Evolutionary conservation across 257 asterid genomes (phyloP).

Genomic region (Solanum virginianum): DNA sequence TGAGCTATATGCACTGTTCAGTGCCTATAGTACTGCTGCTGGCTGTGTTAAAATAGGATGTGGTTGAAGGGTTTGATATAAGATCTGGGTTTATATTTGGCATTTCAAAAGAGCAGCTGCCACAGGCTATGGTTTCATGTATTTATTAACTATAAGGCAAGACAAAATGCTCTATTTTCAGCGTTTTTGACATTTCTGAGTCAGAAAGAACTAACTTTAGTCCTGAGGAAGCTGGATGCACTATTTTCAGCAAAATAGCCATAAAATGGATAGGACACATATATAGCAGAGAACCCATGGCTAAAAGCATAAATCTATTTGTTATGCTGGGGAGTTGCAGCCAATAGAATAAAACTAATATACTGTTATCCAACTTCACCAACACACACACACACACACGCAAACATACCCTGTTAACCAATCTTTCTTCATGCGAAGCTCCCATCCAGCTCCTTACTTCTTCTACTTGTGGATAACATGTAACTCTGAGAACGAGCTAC

Average conservation of each 20-base stretch:
- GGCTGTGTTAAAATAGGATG: background rate
- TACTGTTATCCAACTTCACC: background rate
- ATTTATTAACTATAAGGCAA: background rate
- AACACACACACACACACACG: background rate
- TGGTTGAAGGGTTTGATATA: background rate
- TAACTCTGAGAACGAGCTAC: background rate
- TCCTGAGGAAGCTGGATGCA: background rate
- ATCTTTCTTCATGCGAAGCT: background rate
- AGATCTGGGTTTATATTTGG: background rate
- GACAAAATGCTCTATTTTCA: background rate
- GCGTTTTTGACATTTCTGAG: background rate
- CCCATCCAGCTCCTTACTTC: background rate
- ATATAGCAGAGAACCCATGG: background rate
- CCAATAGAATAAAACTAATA: background rate
- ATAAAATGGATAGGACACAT: background rate
- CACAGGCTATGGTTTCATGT: background rate
- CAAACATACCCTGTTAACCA: background rate
- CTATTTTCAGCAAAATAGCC: background rate
- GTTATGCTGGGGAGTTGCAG: background rate
- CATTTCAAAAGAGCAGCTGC: background rate
- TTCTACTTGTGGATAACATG: background rate
- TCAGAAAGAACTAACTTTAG: background rate
- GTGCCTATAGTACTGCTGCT: background rate
- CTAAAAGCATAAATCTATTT: background rate
- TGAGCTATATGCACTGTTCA: background rate